Evolutionary conservation across 257 asterid genomes (phyloP).

Genomic region (Fraxinus cuspidata): DNA sequence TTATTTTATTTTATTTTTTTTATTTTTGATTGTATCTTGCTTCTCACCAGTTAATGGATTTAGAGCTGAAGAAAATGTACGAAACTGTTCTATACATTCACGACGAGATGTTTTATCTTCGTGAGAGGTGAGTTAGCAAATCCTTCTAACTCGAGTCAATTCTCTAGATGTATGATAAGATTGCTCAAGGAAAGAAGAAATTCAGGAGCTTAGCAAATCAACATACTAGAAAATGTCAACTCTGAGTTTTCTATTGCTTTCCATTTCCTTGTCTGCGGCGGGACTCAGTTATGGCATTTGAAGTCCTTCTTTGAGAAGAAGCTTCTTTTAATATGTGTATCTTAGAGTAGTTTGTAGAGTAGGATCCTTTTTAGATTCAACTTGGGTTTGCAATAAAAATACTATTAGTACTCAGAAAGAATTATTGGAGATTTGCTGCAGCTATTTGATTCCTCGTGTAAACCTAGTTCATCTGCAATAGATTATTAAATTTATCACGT

Average conservation of each 20-base stretch:
- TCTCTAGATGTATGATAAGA: not conserved
- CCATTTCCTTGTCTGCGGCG: conserved; percentile 64
- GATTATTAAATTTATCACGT: too few species aligned
- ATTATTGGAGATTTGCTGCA: too few species aligned
- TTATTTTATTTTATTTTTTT: not conserved
- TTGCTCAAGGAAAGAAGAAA: conserved; percentile 76
- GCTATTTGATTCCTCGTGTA: not conserved
- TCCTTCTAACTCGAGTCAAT: not conserved
- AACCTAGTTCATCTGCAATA: not conserved
- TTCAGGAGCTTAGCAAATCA: conserved; percentile 72
- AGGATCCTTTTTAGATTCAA: not conserved
- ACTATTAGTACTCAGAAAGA: too few species aligned
- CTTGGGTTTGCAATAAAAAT: not conserved
- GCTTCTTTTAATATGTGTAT: conserved; percentile 64
- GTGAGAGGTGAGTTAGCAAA: conserved; percentile 64
- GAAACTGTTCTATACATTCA: conserved; percentile 79
- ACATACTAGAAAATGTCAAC: conserved; percentile 73
- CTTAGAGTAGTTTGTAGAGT: not conserved
- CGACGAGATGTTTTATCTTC: conserved; percentile 83
- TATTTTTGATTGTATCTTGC: not conserved
- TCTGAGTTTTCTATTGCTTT: conserved; percentile 68
- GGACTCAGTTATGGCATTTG: conserved; percentile 86
- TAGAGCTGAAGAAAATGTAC: conserved; percentile 83
- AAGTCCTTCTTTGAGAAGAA: conserved; percentile 89
- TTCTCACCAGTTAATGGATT: conserved; percentile 66